Evolutionary conservation across 73 alveolate genomes (phyloP), one percentile per base, ranked within the genome.

Genomic region (Uronychia binucleata): DNA sequence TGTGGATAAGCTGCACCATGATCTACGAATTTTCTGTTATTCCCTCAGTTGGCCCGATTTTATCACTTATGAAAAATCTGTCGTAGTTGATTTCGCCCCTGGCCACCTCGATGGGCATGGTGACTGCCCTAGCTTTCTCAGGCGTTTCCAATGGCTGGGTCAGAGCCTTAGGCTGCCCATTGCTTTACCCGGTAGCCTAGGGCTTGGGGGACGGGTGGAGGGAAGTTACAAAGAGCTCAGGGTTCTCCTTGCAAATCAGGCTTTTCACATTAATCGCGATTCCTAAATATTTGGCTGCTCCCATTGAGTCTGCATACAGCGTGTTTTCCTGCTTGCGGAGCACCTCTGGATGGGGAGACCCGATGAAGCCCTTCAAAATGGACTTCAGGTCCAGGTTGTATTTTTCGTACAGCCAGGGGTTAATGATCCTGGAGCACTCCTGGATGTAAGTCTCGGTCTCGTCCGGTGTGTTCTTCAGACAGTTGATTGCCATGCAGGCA

Each of bases 271-370:
- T 46, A 19, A 46, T 46, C 67, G 19, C 67, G 19, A 46, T 46
- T 46, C 67, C 67, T 46, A 46, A 46, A 19, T 46, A 46, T 46
- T 46, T 46, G 5, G 67, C 67, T 19, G 67, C 67, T 11, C 19
- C 19, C 67, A 46, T 46, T 5, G 67, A 46, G 19, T 46, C 19
- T 46, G 5, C 19, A 46, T 46, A 46, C n/a, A 46, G 67, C n/a
- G 19, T 5, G 19, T 46, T 5, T 46, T 46, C 67, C 19, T 46
- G 67, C 67, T 46, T 46, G n/a, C 67, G 5, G n/a, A 46, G 5
- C 67, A 11, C 67, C 67, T 46, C 67, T 46, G 67, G 67, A 46
- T 46, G 67, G 19, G 67, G 67, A 46, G n/a, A 46, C 67, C 67
- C 67, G 5, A 46, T 46, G 67, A 46, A 46, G n/a, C 67, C 67